Percentiles rank a stretch among this genome's conserved stretches.
phyloP scores from a whole-genome alignment of 768 basidiomycete genomes.

The Naganishia friedmannii region DNA sequence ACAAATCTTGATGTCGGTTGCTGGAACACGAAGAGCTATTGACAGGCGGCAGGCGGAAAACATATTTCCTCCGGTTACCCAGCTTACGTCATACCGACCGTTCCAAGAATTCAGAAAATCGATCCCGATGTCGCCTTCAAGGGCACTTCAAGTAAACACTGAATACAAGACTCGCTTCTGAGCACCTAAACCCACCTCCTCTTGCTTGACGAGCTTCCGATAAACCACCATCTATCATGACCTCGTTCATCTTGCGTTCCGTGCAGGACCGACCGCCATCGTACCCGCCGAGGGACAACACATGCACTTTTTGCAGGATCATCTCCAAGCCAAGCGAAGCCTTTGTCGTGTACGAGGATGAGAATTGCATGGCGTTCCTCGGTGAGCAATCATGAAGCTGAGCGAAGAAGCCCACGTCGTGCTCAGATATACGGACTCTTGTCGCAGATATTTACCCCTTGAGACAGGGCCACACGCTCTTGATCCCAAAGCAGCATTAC shows the following conservation, averaged over 20 bases:
- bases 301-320: slow-evolving; percentile 30
- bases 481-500: slow-evolving; percentile 33
- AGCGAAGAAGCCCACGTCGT: neutral
- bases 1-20: neutral
- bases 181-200: too few relatives aligned
- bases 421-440: neutral
- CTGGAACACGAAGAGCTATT: neutral
- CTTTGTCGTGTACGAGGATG: slow-evolving; percentile 29
- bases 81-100: neutral
- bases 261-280: slow-evolving; percentile 30
- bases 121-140: neutral
- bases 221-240: neutral
- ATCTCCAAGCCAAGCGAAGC: slow-evolving; percentile 22
- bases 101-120: neutral
- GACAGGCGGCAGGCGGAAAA: neutral
- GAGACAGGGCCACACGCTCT: slow-evolving; percentile 31
- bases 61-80: neutral
- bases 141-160: neutral
- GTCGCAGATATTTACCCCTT: slow-evolving; percentile 33
- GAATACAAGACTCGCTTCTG: neutral
- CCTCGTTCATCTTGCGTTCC: slow-evolving; percentile 31
- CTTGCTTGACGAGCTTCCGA: too few relatives aligned
- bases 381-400: slow-evolving; percentile 2
- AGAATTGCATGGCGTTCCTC: slow-evolving; percentile 27
- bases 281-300: slow-evolving; percentile 22